Base-by-base conservation (phyloP, 768 basidiomycete genomes). In the Pulveroboletus sp. region DNA sequence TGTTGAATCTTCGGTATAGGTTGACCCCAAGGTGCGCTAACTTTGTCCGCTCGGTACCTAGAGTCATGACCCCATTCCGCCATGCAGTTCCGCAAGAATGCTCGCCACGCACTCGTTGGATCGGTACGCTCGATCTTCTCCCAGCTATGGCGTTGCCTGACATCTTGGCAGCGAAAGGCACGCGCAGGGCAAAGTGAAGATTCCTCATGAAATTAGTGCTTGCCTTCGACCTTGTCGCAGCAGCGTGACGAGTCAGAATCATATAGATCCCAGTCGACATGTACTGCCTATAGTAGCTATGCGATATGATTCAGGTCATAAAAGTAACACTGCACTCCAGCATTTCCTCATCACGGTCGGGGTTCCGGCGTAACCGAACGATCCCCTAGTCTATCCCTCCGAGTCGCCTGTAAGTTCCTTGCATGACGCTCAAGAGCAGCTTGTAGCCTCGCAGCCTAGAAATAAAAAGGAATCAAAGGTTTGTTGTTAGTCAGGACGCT, bases 21-120 rank as follows among this genome's bases (percentile, higher is more conserved):
- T 92, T 64, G 89, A 92, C 57, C 68, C 84, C 53, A 92, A 89
- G 82, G 89, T 89, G 57, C 54, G 73, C 60, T 55, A 32, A 14
- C 27, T 6, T 28, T 35, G 10, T 36, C 17, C 11, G 4, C 10
- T 48, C 42, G 5, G 15, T 51, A 18, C 13, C 5, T 33, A 46
- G 14, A 40, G 32, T 47, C 26, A 48, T 42, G 46, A 46, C 28
- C 24, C 45, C 15, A 49, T 39, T 41, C 39, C 28, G 39, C 47
- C 37, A 52, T 27, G 8, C 57, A 92, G 90, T 91, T 90, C 81
- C 87, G 89, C 68, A 84, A 85, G 66, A 93, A 93, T 66, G 79
- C 87, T 48, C 78, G 78, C 56, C 77, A 77, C 65, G 87, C 89
- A 43, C 79, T 83, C 32, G 67, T 70, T 52, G 90, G 90, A 65